phyloP scores from a whole-genome alignment of 257 asterid species.

The Euphrasia confusa region DNA sequence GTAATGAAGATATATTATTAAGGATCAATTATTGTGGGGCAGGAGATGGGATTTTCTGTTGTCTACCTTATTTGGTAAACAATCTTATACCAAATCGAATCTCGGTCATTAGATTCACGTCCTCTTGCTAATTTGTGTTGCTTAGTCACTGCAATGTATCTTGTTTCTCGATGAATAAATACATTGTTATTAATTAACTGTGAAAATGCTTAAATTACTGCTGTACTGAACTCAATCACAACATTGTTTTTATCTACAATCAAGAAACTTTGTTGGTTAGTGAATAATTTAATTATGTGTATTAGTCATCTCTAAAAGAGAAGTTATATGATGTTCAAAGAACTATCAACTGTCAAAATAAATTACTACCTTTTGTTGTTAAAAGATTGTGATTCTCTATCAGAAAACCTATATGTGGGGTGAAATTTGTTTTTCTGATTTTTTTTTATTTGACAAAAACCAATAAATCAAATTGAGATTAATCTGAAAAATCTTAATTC shows the following conservation, averaged over 20 bases:
- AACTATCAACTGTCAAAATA: background rate
- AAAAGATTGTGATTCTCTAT: background rate
- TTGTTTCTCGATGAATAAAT: background rate
- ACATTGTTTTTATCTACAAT: background rate
- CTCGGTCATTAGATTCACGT: background rate
- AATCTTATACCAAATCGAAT: background rate
- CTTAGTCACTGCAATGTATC: background rate
- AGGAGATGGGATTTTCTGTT: background rate
- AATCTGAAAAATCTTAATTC: background rate
- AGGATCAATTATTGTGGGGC: background rate
- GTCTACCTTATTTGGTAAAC: background rate
- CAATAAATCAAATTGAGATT: too few relatives aligned
- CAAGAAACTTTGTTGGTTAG: background rate
- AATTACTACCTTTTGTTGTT: background rate
- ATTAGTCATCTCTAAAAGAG: background rate
- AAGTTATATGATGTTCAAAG: background rate
- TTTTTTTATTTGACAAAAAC: too few relatives aligned
- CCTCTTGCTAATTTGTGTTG: background rate
- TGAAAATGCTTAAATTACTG: background rate
- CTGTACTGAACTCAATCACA: background rate
- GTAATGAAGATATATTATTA: background rate
- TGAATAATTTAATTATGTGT: slow-evolving; percentile 4
- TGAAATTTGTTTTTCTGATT: background rate
- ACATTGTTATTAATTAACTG: background rate
- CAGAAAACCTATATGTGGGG: background rate